phyloP scores from a whole-genome alignment of 106 monocot genomes.

The Dendrobium catenatum region DNA sequence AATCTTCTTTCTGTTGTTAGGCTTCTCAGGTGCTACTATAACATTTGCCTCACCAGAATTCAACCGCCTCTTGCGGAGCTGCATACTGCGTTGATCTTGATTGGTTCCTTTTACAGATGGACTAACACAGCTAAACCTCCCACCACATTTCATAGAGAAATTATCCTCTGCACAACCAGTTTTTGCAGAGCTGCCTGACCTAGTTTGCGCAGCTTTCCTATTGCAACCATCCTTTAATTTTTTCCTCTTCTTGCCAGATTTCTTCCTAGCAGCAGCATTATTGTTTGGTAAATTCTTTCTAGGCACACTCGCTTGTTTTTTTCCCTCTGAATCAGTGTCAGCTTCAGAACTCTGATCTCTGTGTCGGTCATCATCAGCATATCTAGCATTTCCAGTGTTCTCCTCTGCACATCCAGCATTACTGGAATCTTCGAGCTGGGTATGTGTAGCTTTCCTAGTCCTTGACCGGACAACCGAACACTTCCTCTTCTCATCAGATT shows the following conservation, averaged over 20 bases:
- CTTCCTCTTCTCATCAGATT: constrained; percentile 8
- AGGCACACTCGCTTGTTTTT: constrained; percentile 10
- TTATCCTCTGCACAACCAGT: background rate
- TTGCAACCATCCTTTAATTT: background rate
- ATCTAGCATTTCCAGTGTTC: background rate
- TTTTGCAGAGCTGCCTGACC: background rate
- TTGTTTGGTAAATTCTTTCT: constrained; percentile 4
- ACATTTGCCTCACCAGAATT: background rate
- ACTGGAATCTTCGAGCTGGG: constrained; percentile 9
- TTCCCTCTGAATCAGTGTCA: constrained; percentile 7
- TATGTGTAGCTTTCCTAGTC: background rate
- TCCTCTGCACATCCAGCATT: background rate
- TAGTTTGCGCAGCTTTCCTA: background rate
- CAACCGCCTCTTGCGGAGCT: background rate
- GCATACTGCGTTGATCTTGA: background rate
- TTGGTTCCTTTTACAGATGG: background rate
- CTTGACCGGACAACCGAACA: constrained; percentile 32
- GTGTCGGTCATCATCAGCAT: background rate
- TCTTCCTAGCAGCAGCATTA: background rate
- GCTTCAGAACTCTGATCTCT: background rate
- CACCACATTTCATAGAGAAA: background rate
- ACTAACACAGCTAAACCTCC: background rate
- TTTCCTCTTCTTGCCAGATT: constrained; percentile 4
- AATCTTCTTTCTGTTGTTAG: constrained; percentile 14
- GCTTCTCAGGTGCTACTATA: background rate